A percentile compares a stretch with the other conserved stretches of the same genome.
These are phyloP conservation scores for Suillus discolor DNA, from an alignment of 768 basidiomycete genomes.

Conservation along the genomic window DNA sequence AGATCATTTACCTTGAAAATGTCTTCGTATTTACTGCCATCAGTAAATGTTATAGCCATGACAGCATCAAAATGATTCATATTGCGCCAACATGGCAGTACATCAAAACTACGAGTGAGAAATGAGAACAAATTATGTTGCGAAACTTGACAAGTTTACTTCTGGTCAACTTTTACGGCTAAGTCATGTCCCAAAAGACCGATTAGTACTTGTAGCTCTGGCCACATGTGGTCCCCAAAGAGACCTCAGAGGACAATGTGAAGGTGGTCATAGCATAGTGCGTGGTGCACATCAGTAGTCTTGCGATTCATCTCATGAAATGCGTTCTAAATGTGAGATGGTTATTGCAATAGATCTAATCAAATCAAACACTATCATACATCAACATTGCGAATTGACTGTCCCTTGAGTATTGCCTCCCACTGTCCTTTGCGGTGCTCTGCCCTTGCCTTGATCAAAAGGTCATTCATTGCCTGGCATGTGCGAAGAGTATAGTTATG, in stretches of 20 bases:
- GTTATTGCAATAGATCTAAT: not conserved
- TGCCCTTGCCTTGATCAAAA: conserved; percentile 14
- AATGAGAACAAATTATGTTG: no score
- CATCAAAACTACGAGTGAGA: conserved; percentile 4
- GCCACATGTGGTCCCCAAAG: conserved; percentile 35
- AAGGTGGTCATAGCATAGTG: conserved; percentile 40
- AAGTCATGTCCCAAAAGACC: conserved; percentile 13
- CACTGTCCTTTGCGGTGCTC: conserved; percentile 18
- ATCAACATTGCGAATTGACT: conserved; percentile 18
- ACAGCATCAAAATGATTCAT: conserved; percentile 17
- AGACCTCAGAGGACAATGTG: conserved; percentile 31
- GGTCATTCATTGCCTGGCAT: conserved; percentile 14
- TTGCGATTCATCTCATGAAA: conserved; percentile 34
- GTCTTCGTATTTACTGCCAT: conserved; percentile 40
- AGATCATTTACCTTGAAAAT: conserved; percentile 25
- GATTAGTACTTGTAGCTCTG: conserved; percentile 23
- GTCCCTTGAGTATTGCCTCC: conserved; percentile 14
- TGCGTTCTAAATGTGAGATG: conserved; percentile 21
- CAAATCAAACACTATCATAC: conserved; percentile 11
- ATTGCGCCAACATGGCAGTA: conserved; percentile 6
- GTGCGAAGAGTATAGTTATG: conserved; percentile 21
- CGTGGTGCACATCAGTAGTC: conserved; percentile 35
- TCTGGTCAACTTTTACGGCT: conserved; percentile 11
- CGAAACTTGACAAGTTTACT: conserved; percentile 20
- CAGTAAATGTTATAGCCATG: conserved; percentile 31